phyloP scores from a whole-genome alignment of 805 yeast species.

The Wickerhamomyces tratensis region DNA sequence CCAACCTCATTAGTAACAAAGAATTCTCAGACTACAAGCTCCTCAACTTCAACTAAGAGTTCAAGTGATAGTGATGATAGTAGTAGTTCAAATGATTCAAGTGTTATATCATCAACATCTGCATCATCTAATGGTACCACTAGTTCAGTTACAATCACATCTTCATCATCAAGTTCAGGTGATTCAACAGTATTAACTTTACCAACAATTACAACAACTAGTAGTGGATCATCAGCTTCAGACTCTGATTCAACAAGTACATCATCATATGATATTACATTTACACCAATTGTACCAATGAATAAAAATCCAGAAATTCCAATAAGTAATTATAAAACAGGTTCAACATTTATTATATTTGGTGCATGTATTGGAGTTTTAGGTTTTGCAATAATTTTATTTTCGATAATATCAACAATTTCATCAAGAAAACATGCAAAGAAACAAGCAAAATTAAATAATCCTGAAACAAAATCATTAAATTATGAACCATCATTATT shows the following conservation, averaged over 20 bases:
- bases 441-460: slow-evolving; percentile 8
- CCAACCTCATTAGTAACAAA: too few species aligned
- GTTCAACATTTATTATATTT: slow-evolving; percentile 72
- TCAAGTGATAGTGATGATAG: too few species aligned
- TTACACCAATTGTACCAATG: slow-evolving; percentile 17
- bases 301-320: slow-evolving; percentile 46
- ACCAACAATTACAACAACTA: background rate
- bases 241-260: background rate
- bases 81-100: too few species aligned
- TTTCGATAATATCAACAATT: slow-evolving; percentile 14
- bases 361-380: slow-evolving; percentile 56
- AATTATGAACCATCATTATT: slow-evolving; percentile 16
- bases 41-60: too few species aligned
- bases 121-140: background rate
- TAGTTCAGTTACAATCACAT: background rate
- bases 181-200: background rate
- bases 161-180: background rate
- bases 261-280: slow-evolving; percentile 8
- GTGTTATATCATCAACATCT: too few species aligned
- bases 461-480: slow-evolving; percentile 6
- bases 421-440: slow-evolving; percentile 20
- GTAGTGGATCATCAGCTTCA: too few species aligned
- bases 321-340: slow-evolving; percentile 40
- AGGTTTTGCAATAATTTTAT: slow-evolving; percentile 14
- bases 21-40: too few species aligned